A percentile compares a stretch with the other conserved stretches of the same genome.
Conservation (phyloP, 768 basidiomycete genomes). For the Tylopilus plumbeoviolaceoides region DNA sequence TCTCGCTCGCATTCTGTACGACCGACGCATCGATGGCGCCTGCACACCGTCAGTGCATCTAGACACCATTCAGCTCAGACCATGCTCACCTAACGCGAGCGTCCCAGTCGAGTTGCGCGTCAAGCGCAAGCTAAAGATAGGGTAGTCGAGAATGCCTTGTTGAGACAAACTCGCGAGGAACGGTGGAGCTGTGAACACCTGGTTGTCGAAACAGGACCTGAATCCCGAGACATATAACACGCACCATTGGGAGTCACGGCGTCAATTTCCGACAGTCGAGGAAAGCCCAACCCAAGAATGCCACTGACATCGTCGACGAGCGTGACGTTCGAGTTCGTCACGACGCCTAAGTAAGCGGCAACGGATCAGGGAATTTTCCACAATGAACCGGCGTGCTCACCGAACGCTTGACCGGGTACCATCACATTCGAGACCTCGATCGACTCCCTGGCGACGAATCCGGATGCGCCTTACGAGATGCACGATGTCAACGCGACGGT, state of each 20-base stretch:
- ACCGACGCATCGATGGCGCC: slow-evolving; percentile 75
- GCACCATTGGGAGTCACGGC: slow-evolving; percentile 45
- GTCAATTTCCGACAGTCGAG: slow-evolving; percentile 63
- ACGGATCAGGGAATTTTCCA: slow-evolving; percentile 1
- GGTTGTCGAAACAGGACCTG: neutral
- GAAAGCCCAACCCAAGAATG: slow-evolving; percentile 71
- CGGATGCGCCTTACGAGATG: slow-evolving; percentile 49
- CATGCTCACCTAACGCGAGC: slow-evolving; percentile 53
- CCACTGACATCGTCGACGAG: slow-evolving; percentile 65
- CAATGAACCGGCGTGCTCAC: slow-evolving; percentile 36
- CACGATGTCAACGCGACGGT: neutral
- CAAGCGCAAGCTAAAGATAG: slow-evolving; percentile 70
- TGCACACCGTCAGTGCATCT: slow-evolving; percentile 23
- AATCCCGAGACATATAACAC: slow-evolving; percentile 14
- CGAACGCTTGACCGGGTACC: slow-evolving; percentile 59
- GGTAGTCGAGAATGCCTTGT: slow-evolving; percentile 64
- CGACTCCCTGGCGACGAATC: slow-evolving; percentile 68
- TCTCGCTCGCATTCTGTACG: slow-evolving; percentile 53
- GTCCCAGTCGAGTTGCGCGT: slow-evolving; percentile 57
- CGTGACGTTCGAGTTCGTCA: slow-evolving; percentile 59
- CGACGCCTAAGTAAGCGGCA: slow-evolving; percentile 44
- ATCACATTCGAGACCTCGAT: slow-evolving; percentile 59
- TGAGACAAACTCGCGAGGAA: slow-evolving; percentile 63
- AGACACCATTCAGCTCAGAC: neutral
- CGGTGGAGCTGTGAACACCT: slow-evolving; percentile 48